Conservation (phyloP, 257 asterid species). For the Parsonsia alboflavescens region DNA sequence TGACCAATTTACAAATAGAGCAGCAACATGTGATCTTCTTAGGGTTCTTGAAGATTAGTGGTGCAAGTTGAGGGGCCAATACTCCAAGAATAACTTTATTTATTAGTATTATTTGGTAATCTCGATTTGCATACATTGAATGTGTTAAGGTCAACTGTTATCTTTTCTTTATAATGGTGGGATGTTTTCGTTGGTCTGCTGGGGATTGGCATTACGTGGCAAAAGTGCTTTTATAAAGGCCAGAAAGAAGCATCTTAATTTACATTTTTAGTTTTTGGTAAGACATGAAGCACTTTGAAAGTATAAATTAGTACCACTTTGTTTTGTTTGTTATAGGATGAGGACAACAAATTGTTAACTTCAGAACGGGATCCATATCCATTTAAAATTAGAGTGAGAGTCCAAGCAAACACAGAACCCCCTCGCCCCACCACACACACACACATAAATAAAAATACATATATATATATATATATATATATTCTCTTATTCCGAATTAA, state of each 20-base stretch:
- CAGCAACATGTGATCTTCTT: conserved; percentile 6
- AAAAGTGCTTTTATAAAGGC: background rate
- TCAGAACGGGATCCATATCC: too few species aligned
- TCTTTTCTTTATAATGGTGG: background rate
- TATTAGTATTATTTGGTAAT: background rate
- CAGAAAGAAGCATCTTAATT: background rate
- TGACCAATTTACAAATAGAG: background rate
- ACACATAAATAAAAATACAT: too few species aligned
- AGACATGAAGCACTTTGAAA: background rate
- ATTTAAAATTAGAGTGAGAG: too few species aligned
- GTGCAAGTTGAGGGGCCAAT: background rate
- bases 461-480: too few species aligned
- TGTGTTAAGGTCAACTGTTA: background rate
- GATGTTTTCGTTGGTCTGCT: conserved; percentile 4
- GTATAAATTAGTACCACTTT: too few species aligned
- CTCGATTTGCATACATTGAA: conserved; percentile 9
- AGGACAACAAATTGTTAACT: too few species aligned
- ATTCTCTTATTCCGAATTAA: too few species aligned
- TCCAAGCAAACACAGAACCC: too few species aligned
- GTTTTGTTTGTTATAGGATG: too few species aligned
- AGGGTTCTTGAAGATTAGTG: background rate
- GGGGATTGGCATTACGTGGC: background rate
- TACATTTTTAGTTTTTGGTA: too few species aligned
- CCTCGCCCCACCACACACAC: too few species aligned
- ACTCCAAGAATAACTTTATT: background rate